phyloP scores from a whole-genome alignment of 305 asterid species.

The Fraxinus floribunda region DNA sequence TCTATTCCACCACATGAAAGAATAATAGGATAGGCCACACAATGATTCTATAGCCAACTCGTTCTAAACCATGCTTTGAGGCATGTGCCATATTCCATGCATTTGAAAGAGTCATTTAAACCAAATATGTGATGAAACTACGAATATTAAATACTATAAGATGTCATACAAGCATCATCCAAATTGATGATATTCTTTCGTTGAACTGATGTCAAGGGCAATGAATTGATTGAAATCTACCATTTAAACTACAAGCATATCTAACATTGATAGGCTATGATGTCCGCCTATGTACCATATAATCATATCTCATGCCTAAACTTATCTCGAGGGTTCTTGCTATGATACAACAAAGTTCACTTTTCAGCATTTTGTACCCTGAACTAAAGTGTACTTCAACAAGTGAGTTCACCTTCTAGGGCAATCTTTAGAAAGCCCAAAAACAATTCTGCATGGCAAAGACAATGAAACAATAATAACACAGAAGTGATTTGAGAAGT shows the following conservation, averaged over 20 bases:
- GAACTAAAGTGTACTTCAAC: constrained; percentile 1
- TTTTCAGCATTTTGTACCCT: background rate
- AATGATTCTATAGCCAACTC: background rate
- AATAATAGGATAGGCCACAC: background rate
- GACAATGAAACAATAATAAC: background rate
- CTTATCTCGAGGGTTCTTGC: background rate
- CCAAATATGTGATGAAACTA: background rate
- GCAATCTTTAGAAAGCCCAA: background rate
- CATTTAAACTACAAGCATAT: background rate
- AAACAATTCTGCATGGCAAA: background rate
- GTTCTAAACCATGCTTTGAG: background rate
- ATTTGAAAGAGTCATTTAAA: background rate
- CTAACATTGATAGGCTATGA: background rate
- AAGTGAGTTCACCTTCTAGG: background rate
- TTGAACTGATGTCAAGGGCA: background rate
- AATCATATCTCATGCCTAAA: background rate
- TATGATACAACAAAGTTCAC: constrained; percentile 3
- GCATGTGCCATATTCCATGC: background rate
- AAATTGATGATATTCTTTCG: background rate
- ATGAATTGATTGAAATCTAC: background rate
- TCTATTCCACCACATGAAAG: background rate
- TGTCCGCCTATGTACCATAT: background rate
- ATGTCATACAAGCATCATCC: background rate
- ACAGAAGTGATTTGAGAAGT: background rate
- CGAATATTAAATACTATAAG: background rate